Conservation (phyloP, 768 basidiomycete genomes). For the Leccinum variicolor region DNA sequence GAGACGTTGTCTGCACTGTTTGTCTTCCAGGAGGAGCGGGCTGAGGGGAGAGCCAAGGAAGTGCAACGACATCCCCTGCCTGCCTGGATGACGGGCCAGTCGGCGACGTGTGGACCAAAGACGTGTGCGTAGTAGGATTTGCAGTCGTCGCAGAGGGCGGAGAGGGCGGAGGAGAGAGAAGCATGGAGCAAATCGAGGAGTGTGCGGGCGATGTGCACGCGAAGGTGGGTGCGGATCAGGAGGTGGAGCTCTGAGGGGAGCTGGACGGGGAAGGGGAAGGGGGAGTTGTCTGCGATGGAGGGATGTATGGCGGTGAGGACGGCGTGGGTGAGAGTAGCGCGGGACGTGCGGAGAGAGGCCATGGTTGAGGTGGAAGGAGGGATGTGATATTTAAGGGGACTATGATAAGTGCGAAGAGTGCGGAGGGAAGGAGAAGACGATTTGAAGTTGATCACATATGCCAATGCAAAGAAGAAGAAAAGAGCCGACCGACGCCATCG, state of each 20-base stretch:
- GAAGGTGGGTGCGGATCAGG: slow-evolving; percentile 46
- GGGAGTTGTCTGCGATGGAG: slow-evolving; percentile 33
- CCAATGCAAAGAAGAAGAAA: slow-evolving; percentile 10
- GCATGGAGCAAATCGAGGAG: slow-evolving; percentile 41
- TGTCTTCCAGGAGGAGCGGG: slow-evolving; percentile 6
- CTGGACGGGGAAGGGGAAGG: slow-evolving; percentile 20
- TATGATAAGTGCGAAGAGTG: slow-evolving; percentile 15
- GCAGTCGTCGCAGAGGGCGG: slow-evolving; percentile 46
- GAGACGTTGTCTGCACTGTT: slow-evolving; percentile 1
- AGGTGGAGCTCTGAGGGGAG: slow-evolving; percentile 55
- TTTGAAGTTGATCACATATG: background rate
- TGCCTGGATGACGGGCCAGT: slow-evolving; percentile 49
- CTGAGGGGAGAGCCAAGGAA: slow-evolving; percentile 19
- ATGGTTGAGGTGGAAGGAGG: slow-evolving; percentile 3
- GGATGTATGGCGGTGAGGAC: slow-evolving; percentile 48
- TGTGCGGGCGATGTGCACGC: slow-evolving; percentile 39
- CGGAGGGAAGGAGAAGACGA: slow-evolving; percentile 20
- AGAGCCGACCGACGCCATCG: slow-evolving; percentile 15
- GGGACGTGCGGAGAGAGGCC: slow-evolving; percentile 34
- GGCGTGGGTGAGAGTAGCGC: slow-evolving; percentile 49
- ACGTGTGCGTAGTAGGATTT: slow-evolving; percentile 51
- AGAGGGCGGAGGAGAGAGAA: slow-evolving; percentile 33
- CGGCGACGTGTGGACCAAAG: slow-evolving; percentile 49
- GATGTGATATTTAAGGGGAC: slow-evolving; percentile 15
- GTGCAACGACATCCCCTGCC: slow-evolving; percentile 47